Evolutionary conservation across 2,329 filamentous ascomycete species (phyloP).

Genomic region (Scedosporium dehoogii): DNA sequence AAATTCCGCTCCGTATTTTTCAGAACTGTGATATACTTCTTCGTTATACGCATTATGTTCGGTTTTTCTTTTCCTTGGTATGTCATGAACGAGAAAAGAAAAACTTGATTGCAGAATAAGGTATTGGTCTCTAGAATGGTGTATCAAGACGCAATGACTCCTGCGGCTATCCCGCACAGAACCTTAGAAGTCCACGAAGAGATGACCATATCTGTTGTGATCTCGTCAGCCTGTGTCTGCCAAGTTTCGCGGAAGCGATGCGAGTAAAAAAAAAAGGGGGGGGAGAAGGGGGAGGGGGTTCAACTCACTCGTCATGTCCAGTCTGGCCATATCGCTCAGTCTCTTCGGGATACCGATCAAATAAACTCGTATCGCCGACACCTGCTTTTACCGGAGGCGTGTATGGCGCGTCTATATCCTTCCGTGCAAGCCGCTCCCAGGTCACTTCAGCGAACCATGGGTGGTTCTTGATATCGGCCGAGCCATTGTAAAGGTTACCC

Average conservation of each 20-base stretch:
- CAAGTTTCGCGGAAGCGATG: neutral
- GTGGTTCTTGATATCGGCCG: slow-evolving; percentile 88
- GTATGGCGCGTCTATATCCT: slow-evolving; percentile 97
- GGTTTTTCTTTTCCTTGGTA: neutral
- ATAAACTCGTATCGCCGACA: slow-evolving; percentile 90
- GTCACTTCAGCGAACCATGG: slow-evolving; percentile 96
- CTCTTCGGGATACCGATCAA: slow-evolving; percentile 96
- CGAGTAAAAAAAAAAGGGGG: neutral
- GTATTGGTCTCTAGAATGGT: neutral
- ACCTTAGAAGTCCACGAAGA: slow-evolving; percentile 65
- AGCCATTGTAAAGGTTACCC: slow-evolving; percentile 85
- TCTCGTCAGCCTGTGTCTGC: neutral
- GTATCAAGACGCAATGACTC: neutral
- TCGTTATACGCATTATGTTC: neutral
- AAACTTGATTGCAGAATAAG: neutral
- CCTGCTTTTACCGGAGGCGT: slow-evolving; percentile 92
- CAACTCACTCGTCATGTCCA: slow-evolving; percentile 72
- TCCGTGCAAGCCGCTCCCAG: slow-evolving; percentile 87
- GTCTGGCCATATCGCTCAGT: slow-evolving; percentile 77
- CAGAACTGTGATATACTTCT: neutral
- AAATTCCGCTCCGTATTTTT: neutral
- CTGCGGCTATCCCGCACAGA: neutral
- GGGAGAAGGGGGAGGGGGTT: neutral
- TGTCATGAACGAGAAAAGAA: neutral
- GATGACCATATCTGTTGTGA: slow-evolving; percentile 52